Evolutionary conservation across 768 basidiomycete species (phyloP).

Genomic region (Phaeolepiota aurea): DNA sequence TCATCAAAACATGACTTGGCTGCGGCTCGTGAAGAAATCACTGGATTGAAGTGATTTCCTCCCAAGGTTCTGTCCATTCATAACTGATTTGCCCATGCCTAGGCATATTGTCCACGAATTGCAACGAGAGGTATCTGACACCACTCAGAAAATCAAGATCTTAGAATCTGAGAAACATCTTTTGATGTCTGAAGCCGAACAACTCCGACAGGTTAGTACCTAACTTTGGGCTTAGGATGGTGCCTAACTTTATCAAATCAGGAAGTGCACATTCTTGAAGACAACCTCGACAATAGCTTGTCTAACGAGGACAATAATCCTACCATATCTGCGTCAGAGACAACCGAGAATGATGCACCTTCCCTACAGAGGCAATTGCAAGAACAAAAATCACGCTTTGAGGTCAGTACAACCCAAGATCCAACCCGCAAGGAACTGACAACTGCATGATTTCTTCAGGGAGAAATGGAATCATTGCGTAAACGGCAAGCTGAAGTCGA

Average conservation of each 20-base stretch:
- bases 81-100: too few relatives aligned
- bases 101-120: constrained; percentile 87
- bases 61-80: not conserved
- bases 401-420: too few relatives aligned
- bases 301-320: constrained; percentile 38
- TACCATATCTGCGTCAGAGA: constrained; percentile 7
- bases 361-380: constrained; percentile 31
- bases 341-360: constrained; percentile 21
- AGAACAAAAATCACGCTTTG: constrained; percentile 44
- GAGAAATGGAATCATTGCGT: constrained; percentile 60
- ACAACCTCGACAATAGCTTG: constrained; percentile 59
- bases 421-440: too few relatives aligned
- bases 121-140: constrained; percentile 66
- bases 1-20: constrained; percentile 46
- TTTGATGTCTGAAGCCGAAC: constrained; percentile 56
- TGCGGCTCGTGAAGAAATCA: constrained; percentile 56
- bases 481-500: constrained; percentile 64
- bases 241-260: too few relatives aligned
- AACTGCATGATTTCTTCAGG: too few relatives aligned
- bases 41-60: constrained; percentile 67
- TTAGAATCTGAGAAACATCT: constrained; percentile 72
- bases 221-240: too few relatives aligned
- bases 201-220: constrained; percentile 60
- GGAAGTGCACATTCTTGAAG: constrained; percentile 74
- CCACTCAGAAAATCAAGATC: constrained; percentile 58